A percentile compares a stretch with the other conserved stretches of the same genome.
Evolutionary conservation across 352 stramenopile species (phyloP).

Genomic region (Phytophthora lateralis): DNA sequence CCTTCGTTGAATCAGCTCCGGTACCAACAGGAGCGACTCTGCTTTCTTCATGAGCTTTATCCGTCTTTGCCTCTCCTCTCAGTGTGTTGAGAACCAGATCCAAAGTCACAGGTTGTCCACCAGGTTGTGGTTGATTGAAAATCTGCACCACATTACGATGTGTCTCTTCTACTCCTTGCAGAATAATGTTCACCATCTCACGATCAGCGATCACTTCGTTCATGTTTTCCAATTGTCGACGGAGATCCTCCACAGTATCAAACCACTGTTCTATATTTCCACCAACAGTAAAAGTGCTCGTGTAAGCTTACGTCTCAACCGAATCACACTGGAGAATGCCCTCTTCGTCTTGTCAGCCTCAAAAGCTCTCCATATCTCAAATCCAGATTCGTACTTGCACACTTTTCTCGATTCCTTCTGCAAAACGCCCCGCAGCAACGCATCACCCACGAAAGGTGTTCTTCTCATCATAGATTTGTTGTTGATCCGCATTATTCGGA

Average conservation of each 20-base stretch:
- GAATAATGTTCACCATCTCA: slow-evolving; percentile 5
- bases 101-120: not conserved
- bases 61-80: not conserved
- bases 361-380: slow-evolving; percentile 11
- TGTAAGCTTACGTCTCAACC: slow-evolving; percentile 1
- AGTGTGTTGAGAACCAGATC: slow-evolving; percentile 4
- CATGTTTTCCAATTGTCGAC: slow-evolving; percentile 5
- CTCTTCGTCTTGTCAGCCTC: slow-evolving; percentile 12
- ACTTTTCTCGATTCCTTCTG: slow-evolving; percentile 1
- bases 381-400: not conserved
- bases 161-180: slow-evolving; percentile 5
- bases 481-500: not conserved
- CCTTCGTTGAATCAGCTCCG: not conserved
- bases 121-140: slow-evolving; percentile 1
- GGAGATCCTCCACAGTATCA: not conserved
- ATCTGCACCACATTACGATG: too few relatives aligned
- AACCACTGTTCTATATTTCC: slow-evolving; percentile 7
- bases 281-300: not conserved
- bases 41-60: not conserved
- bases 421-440: slow-evolving; percentile 3
- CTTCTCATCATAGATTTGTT: not conserved
- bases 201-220: not conserved
- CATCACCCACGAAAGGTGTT: slow-evolving; percentile 3
- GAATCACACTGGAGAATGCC: not conserved
- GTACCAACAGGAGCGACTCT: not conserved